Conservation (phyloP, 176 grass and related monocot genomes). For the Avena atlantica region DNA sequence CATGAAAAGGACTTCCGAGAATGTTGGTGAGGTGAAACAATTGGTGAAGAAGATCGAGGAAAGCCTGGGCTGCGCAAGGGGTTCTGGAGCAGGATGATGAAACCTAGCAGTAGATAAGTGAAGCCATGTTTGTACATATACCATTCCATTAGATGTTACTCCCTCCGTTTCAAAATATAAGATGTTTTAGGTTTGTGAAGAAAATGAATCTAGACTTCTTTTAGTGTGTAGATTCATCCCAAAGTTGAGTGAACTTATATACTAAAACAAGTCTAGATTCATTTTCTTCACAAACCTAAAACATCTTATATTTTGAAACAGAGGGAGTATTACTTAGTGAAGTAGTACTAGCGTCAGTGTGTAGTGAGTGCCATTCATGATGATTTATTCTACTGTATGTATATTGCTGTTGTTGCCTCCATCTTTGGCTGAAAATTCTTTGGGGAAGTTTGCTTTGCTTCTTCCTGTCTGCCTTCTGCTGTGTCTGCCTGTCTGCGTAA, state of each 20-base stretch:
- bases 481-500: neutral
- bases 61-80: neutral
- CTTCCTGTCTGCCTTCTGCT: conserved; percentile 31
- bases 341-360: neutral
- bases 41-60: conserved; percentile 9
- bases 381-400: conserved; percentile 39
- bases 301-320: too few species aligned
- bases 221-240: too few species aligned
- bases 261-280: too few species aligned
- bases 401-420: neutral
- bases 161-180: too few species aligned
- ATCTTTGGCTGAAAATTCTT: conserved; percentile 24
- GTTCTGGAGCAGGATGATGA: conserved; percentile 36
- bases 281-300: too few species aligned
- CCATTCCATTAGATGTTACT: conserved; percentile 44
- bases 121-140: conserved; percentile 32
- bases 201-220: too few species aligned
- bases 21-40: neutral
- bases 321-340: neutral
- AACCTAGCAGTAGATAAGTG: conserved; percentile 34
- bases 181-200: too few species aligned
- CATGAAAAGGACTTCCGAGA: neutral
- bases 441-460: conserved; percentile 31
- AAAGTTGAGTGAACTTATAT: too few species aligned
- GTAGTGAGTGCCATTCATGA: conserved; percentile 45